These are phyloP conservation scores for Thielaviopsis euricoi DNA, from an alignment of 2,329 filamentous ascomycete species.

Conservation along the genomic window DNA sequence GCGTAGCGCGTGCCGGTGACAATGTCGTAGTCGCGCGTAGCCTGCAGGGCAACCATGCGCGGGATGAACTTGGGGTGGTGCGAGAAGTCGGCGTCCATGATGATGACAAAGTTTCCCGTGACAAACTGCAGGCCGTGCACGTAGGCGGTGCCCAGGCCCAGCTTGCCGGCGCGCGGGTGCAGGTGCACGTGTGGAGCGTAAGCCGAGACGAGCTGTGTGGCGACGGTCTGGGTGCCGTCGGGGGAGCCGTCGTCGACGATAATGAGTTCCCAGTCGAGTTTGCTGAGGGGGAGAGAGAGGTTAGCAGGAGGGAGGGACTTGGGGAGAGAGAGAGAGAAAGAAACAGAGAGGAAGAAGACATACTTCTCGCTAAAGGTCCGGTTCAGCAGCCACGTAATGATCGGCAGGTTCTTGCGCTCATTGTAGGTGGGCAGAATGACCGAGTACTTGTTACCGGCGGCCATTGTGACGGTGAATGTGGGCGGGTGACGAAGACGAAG, in stretches of 20 bases:
- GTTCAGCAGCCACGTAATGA: constrained; percentile 87
- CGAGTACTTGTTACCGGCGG: constrained; percentile 65
- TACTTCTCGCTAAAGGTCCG: constrained; percentile 82
- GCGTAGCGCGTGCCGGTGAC: constrained; percentile 94
- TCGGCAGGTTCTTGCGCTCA: constrained; percentile 90
- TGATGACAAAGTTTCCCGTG: constrained; percentile 90
- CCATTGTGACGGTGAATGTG: constrained; percentile 26
- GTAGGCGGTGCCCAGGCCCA: constrained; percentile 92
- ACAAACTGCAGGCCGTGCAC: constrained; percentile 84
- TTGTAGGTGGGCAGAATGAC: constrained; percentile 98
- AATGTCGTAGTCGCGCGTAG: constrained; percentile 71
- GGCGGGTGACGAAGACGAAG: neutral
- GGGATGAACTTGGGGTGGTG: constrained; percentile 99
- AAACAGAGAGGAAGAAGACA: constrained; percentile 16
- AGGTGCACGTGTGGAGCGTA: constrained; percentile 70
- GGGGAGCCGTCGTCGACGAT: constrained; percentile 97
- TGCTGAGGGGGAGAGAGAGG: constrained; percentile 31
- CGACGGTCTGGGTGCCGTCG: constrained; percentile 84
- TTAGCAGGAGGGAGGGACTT: neutral
- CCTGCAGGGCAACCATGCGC: constrained; percentile 74
- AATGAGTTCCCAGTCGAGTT: constrained; percentile 91
- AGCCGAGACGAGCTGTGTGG: constrained; percentile 73
- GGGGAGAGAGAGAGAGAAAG: neutral
- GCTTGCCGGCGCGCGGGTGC: constrained; percentile 80
- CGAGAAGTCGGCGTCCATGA: constrained; percentile 99